These are phyloP conservation scores for Striga hermonthica DNA, from an alignment of 305 asterid species.

Conservation along the genomic window DNA sequence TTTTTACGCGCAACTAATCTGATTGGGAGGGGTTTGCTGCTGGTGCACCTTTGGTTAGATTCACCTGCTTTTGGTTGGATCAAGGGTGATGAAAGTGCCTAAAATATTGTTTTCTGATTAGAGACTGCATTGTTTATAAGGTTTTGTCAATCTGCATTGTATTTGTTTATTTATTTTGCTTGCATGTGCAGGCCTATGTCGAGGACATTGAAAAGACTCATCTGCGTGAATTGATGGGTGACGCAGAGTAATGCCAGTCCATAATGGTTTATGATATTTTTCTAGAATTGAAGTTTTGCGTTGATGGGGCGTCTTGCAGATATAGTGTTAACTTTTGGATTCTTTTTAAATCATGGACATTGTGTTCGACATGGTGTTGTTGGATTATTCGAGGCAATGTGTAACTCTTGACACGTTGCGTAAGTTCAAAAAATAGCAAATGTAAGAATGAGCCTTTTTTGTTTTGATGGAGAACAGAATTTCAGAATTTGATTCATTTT, in stretches of 20 bases:
- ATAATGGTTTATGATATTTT: slow-evolving; percentile 67
- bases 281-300: neutral
- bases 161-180: no score
- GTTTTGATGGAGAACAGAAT: slow-evolving; percentile 15
- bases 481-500: slow-evolving; percentile 23
- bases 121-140: no score
- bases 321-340: slow-evolving; percentile 22
- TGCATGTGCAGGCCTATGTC: slow-evolving; percentile 68
- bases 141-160: no score
- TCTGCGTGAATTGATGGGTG: slow-evolving; percentile 76
- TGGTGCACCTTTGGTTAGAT: no score
- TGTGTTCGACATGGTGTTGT: slow-evolving; percentile 72
- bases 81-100: no score
- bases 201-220: slow-evolving; percentile 76
- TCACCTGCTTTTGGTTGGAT: no score
- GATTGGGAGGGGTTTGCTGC: no score
- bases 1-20: no score
- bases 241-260: slow-evolving; percentile 68
- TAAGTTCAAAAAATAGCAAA: slow-evolving; percentile 66
- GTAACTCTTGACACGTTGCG: slow-evolving; percentile 70
- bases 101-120: no score
- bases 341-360: slow-evolving; percentile 40
- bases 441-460: slow-evolving; percentile 43
- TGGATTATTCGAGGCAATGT: slow-evolving; percentile 90
- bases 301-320: slow-evolving; percentile 7